A percentile compares a stretch with the other conserved stretches of the same genome.
phyloP scores from a whole-genome alignment of 169 alveolate species.

The Theileria annulata region DNA sequence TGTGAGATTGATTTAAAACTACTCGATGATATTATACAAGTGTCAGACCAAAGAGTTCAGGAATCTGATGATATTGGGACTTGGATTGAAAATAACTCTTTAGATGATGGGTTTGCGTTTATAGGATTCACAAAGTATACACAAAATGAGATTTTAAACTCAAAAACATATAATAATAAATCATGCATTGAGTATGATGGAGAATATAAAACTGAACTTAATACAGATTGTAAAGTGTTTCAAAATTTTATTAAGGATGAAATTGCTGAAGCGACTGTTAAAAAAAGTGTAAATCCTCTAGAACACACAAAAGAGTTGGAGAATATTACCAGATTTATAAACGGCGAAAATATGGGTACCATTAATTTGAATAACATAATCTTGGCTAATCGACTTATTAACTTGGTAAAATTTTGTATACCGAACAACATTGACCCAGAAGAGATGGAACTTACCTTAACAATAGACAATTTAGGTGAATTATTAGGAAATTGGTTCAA shows the following conservation, averaged over 20 bases:
- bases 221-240: background rate
- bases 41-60: conserved; percentile 19
- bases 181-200: background rate
- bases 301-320: background rate
- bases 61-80: background rate
- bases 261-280: background rate
- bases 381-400: background rate
- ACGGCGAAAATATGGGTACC: background rate
- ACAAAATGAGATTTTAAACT: background rate
- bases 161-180: too few relatives aligned
- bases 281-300: background rate
- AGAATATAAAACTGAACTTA: too few relatives aligned
- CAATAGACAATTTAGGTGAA: background rate
- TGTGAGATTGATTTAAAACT: conserved; percentile 11
- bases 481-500: background rate
- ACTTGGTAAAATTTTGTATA: background rate
- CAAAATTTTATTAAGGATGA: background rate
- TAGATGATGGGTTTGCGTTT: background rate
- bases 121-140: background rate
- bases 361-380: background rate
- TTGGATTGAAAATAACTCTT: background rate
- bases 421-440: background rate
- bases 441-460: background rate
- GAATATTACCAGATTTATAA: background rate
- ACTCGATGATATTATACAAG: conserved; percentile 25